phyloP scores from a whole-genome alignment of 306 rosid species.

The Cicer yamashitae region DNA sequence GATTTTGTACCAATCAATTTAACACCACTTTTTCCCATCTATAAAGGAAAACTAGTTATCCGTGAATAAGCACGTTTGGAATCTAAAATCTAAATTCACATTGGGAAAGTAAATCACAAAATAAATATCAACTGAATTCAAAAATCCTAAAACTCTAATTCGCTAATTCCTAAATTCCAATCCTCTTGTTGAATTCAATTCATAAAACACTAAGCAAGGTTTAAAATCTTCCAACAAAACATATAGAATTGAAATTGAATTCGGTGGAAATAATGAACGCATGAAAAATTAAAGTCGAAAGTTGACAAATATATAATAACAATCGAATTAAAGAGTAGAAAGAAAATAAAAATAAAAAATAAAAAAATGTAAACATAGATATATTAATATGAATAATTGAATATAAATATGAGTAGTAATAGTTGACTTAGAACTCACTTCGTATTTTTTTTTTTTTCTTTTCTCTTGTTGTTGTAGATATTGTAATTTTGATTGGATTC shows the following conservation, averaged over 20 bases:
- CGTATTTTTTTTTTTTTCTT: neutral
- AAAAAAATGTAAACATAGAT: neutral
- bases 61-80: slow-evolving; percentile 19
- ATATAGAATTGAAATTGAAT: neutral
- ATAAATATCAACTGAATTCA: neutral
- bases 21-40: too few relatives aligned
- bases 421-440: slow-evolving; percentile 39
- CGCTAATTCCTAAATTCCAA: neutral
- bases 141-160: neutral
- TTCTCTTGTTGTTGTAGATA: neutral
- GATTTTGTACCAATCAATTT: too few relatives aligned
- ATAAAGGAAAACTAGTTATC: neutral
- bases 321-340: neutral
- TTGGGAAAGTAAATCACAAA: neutral
- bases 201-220: neutral
- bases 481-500: neutral
- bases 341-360: neutral
- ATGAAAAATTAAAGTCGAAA: neutral
- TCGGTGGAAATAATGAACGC: neutral
- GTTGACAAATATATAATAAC: neutral
- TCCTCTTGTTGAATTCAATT: neutral
- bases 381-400: neutral
- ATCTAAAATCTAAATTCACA: slow-evolving; percentile 26
- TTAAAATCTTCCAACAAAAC: slow-evolving; percentile 9
- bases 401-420: neutral